Conservation (phyloP, 2,329 filamentous ascomycete species). For the Talaromyces piceae region DNA sequence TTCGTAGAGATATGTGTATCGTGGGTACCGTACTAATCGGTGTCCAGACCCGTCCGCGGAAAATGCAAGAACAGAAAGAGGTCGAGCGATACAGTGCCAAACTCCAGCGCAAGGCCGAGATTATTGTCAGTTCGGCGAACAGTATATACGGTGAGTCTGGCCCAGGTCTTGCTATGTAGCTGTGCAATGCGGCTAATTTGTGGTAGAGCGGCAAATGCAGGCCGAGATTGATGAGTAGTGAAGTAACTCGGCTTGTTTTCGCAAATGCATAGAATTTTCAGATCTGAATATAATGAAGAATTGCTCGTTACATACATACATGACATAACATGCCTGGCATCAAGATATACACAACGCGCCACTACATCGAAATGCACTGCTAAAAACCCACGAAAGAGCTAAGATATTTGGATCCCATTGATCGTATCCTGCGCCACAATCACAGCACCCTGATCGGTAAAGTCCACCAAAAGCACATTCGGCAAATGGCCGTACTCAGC, state of each 20-base stretch:
- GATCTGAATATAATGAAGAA: not conserved
- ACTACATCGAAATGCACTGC: no score
- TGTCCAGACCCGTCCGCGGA: constrained; percentile 59
- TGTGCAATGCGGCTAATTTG: constrained; percentile 6
- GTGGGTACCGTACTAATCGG: constrained; percentile 9
- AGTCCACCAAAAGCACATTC: constrained; percentile 40
- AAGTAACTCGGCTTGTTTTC: not conserved
- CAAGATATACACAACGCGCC: not conserved
- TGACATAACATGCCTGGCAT: not conserved
- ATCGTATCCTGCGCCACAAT: constrained; percentile 33
- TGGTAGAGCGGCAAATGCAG: constrained; percentile 30
- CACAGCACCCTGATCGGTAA: constrained; percentile 39
- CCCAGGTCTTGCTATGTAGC: not conserved
- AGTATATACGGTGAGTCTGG: constrained; percentile 51
- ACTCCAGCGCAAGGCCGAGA: constrained; percentile 57
- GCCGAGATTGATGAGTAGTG: constrained; percentile 30
- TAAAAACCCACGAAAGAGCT: no score
- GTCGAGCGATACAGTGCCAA: constrained; percentile 57
- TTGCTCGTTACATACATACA: not conserved
- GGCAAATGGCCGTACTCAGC: constrained; percentile 32
- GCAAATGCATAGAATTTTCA: not conserved
- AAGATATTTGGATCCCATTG: constrained; percentile 27
- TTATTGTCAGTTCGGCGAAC: constrained; percentile 63
- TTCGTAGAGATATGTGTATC: constrained; percentile 1
- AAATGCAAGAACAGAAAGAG: constrained; percentile 42